Percentiles rank a stretch among this genome's conserved stretches.
Conservation (phyloP, 306 rosid species). For the Oemleria cerasiformis region DNA sequence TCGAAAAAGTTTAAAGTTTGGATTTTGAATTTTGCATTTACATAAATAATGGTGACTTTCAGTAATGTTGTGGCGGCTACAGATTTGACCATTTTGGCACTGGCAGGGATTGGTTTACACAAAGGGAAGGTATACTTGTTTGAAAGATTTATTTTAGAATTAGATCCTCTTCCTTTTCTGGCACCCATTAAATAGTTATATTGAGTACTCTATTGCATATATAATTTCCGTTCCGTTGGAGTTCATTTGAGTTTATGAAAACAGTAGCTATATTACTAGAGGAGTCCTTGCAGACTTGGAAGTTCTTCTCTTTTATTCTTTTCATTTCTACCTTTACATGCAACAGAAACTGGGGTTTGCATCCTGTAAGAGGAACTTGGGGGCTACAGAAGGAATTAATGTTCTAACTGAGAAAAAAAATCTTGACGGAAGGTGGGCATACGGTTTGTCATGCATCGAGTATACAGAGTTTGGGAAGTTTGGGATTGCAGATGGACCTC, state of each 20-base stretch:
- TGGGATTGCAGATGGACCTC: slow-evolving; percentile 60
- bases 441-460: slow-evolving; percentile 87
- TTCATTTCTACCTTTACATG: slow-evolving; percentile 16
- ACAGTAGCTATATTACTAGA: background rate
- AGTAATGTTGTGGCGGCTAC: slow-evolving; percentile 97
- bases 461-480: slow-evolving; percentile 90
- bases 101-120: slow-evolving; percentile 89
- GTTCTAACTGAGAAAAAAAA: slow-evolving; percentile 79
- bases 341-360: slow-evolving; percentile 92
- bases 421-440: slow-evolving; percentile 77
- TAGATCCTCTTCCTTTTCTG: background rate
- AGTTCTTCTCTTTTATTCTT: slow-evolving; percentile 6
- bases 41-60: slow-evolving; percentile 41
- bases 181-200: background rate
- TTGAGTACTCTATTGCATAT: background rate
- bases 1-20: background rate
- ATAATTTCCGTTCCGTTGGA: background rate
- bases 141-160: background rate
- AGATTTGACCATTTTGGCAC: slow-evolving; percentile 86
- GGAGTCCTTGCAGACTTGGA: background rate
- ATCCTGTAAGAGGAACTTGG: slow-evolving; percentile 69
- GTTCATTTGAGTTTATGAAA: slow-evolving; percentile 4
- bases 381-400: slow-evolving; percentile 96
- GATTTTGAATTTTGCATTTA: slow-evolving; percentile 22
- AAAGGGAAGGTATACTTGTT: slow-evolving; percentile 64